Conservation (phyloP, 2,329 filamentous ascomycete species). For the Diaporthe eres region DNA sequence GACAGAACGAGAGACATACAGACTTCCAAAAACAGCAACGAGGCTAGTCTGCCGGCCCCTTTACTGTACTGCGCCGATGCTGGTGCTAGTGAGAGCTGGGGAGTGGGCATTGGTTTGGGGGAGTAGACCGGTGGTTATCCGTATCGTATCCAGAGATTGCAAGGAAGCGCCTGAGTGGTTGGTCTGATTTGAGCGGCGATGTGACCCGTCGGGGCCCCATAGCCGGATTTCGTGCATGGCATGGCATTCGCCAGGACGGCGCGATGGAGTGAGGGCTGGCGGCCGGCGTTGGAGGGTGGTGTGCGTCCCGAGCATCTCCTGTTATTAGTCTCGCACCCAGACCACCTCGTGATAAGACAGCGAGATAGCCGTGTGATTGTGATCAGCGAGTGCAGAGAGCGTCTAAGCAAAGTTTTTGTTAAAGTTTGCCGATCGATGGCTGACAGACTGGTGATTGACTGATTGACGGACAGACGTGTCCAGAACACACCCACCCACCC, state of each 20-base stretch:
- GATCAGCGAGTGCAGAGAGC: conserved; percentile 34
- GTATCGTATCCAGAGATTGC: conserved; percentile 42
- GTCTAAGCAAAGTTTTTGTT: conserved; percentile 36
- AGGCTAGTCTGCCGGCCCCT: conserved; percentile 23
- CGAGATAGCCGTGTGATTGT: conserved; percentile 31
- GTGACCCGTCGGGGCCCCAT: conserved; percentile 30
- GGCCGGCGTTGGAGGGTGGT: conserved; percentile 15
- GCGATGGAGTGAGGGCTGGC: conserved; percentile 18
- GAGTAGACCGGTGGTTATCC: conserved; percentile 24
- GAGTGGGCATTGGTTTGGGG: conserved; percentile 19
- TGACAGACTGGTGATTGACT: conserved; percentile 20
- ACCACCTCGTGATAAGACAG: conserved; percentile 31
- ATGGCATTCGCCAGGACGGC: conserved; percentile 31
- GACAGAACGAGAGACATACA: not conserved
- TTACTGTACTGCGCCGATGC: conserved; percentile 29
- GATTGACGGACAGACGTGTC: conserved; percentile 10
- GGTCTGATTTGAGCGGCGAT: conserved; percentile 29
- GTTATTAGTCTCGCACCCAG: conserved; percentile 16
- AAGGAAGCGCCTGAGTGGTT: conserved; percentile 21
- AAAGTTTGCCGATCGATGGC: conserved; percentile 28
- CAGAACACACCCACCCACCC: not conserved
- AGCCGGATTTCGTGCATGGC: conserved; percentile 33
- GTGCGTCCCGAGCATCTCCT: conserved; percentile 10
- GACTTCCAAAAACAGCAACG: conserved; percentile 24
- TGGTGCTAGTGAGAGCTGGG: conserved; percentile 22